A percentile compares a stretch with the other conserved stretches of the same genome.
Conservation (phyloP, 2,329 filamentous ascomycete genomes). For the Whalleya microplaca region DNA sequence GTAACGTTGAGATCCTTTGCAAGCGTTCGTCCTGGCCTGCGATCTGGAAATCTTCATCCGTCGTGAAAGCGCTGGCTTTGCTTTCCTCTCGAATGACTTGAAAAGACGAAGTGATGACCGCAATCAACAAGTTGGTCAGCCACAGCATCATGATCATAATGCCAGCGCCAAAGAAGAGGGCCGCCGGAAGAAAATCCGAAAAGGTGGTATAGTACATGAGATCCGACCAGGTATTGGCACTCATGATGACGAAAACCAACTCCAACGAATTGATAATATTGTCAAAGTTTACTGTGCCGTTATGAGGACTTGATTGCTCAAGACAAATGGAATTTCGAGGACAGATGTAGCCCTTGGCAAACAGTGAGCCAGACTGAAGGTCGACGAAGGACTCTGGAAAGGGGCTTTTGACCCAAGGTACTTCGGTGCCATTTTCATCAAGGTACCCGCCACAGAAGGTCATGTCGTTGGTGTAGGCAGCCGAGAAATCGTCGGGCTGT, state of each 20-base stretch:
- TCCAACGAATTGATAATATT: constrained; percentile 91
- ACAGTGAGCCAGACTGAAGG: constrained; percentile 53
- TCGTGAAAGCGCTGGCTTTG: constrained; percentile 89
- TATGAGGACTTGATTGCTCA: constrained; percentile 77
- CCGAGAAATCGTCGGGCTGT: constrained; percentile 56
- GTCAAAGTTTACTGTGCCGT: constrained; percentile 90
- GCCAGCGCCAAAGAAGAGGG: constrained; percentile 72
- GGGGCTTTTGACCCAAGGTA: constrained; percentile 68
- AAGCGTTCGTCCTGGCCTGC: constrained; percentile 46
- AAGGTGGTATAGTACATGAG: constrained; percentile 92
- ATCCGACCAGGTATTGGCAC: constrained; percentile 94
- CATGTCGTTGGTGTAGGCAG: constrained; percentile 64
- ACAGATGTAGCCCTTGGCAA: constrained; percentile 85
- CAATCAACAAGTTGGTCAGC: constrained; percentile 92
- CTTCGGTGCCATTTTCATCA: constrained; percentile 57
- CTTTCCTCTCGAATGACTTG: constrained; percentile 98
- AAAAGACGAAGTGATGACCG: constrained; percentile 97
- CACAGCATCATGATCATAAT: constrained; percentile 95
- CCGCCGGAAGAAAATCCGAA: constrained; percentile 86
- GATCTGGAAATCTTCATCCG: constrained; percentile 59
- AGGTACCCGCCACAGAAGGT: constrained; percentile 89
- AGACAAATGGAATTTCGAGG: constrained; percentile 83
- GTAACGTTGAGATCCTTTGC: constrained; percentile 55
- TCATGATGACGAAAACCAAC: constrained; percentile 97
- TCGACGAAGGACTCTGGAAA: constrained; percentile 45